Conservation (phyloP, 352 stramenopile species). For the Pelagophyceae sp. region DNA sequence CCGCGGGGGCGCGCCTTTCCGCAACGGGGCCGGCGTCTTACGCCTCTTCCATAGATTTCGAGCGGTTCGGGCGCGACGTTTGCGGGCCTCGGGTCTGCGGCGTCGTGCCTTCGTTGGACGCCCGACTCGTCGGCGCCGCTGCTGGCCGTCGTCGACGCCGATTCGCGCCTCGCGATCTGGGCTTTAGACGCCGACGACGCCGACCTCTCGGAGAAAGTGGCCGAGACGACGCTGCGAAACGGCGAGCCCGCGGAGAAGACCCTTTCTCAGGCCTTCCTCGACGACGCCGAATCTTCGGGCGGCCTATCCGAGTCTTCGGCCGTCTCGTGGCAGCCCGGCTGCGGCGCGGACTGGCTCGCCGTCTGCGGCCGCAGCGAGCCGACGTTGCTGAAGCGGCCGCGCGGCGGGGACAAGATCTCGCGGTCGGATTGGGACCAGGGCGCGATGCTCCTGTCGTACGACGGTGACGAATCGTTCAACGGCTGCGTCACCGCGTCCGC, state of each 20-base stretch:
- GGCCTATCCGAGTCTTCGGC: too few relatives aligned
- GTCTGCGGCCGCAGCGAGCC: background rate
- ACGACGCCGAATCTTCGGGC: too few relatives aligned
- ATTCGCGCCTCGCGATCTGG: background rate
- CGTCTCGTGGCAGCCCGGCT: background rate
- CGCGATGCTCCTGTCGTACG: background rate
- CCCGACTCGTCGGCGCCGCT: background rate
- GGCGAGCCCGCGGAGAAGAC: background rate
- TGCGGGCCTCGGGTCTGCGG: background rate
- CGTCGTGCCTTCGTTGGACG: too few relatives aligned
- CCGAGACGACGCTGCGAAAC: background rate
- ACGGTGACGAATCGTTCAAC: background rate
- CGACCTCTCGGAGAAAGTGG: background rate
- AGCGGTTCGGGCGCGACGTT: background rate
- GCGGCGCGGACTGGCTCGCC: background rate
- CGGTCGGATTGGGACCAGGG: background rate
- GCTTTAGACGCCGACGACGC: background rate
- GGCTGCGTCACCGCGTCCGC: background rate
- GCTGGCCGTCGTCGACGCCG: background rate
- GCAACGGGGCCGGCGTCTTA: too few relatives aligned
- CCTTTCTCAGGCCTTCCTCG: background rate
- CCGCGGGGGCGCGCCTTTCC: too few relatives aligned
- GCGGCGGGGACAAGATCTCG: background rate
- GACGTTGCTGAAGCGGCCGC: background rate
- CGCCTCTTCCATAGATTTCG: too few relatives aligned